Conservation (phyloP, 306 rosid species). For the Arachis stenosperma region DNA sequence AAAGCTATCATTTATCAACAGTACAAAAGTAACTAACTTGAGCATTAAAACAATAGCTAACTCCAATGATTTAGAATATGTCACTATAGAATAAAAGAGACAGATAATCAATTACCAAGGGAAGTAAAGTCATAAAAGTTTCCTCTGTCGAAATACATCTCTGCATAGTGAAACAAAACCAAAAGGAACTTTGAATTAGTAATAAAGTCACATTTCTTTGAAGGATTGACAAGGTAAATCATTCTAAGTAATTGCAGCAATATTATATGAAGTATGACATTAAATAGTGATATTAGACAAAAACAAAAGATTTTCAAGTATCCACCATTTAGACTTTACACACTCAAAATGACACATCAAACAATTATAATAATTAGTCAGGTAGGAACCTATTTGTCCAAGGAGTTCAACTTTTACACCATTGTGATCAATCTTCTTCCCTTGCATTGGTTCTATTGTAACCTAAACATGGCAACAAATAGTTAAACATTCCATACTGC, state of each 20-base stretch:
- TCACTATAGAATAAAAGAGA: constrained; percentile 24
- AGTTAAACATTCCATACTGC: constrained; percentile 9
- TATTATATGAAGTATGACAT: not conserved
- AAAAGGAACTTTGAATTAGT: constrained; percentile 31
- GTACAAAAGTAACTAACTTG: constrained; percentile 11
- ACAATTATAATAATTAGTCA: constrained; percentile 30
- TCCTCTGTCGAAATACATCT: constrained; percentile 96
- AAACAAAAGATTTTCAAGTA: constrained; percentile 7
- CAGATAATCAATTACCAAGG: constrained; percentile 75
- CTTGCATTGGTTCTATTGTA: constrained; percentile 89
- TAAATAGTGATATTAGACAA: not conserved
- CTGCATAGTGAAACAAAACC: constrained; percentile 58
- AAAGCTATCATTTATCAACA: constrained; percentile 6
- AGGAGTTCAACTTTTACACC: constrained; percentile 97
- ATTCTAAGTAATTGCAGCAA: not conserved
- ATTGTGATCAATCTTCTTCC: constrained; percentile 95
- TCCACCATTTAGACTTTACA: constrained; percentile 10
- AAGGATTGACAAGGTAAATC: constrained; percentile 10
- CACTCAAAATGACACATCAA: constrained; percentile 7
- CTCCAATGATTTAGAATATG: constrained; percentile 5
- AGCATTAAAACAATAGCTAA: constrained; percentile 25
- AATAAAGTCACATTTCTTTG: not conserved
- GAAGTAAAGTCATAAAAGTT: constrained; percentile 97
- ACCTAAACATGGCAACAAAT: constrained; percentile 55
- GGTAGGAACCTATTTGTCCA: constrained; percentile 86